Conservation (phyloP, 2,329 filamentous ascomycete genomes). For the Raffaelea albimanens region DNA sequence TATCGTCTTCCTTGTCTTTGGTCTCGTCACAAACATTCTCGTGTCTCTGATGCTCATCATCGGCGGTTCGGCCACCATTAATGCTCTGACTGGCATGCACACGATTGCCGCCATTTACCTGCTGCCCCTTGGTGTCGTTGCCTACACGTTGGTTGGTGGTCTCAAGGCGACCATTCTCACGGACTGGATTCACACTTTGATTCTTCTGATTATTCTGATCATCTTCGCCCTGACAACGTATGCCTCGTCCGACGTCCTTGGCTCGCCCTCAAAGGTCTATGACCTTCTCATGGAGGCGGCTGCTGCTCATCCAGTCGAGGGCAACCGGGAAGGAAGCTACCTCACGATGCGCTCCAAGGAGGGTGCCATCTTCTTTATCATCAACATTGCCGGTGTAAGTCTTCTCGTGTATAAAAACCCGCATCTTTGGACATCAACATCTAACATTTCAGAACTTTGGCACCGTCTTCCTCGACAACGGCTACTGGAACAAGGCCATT, state of each 20-base stretch:
- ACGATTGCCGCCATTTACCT: slow-evolving; percentile 78
- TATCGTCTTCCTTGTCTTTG: slow-evolving; percentile 72
- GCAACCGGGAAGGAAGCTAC: slow-evolving; percentile 74
- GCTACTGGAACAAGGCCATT: slow-evolving; percentile 91
- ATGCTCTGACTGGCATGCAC: slow-evolving; percentile 60
- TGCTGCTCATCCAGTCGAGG: slow-evolving; percentile 60
- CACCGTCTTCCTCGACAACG: slow-evolving; percentile 78
- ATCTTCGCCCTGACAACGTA: slow-evolving; percentile 78
- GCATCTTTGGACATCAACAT: no score
- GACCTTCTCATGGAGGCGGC: slow-evolving; percentile 66
- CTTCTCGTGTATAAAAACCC: no score
- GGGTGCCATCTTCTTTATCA: slow-evolving; percentile 83
- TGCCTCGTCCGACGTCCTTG: slow-evolving; percentile 60
- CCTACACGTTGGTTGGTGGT: slow-evolving; percentile 69
- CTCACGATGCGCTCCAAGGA: slow-evolving; percentile 76
- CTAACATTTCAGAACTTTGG: slow-evolving; percentile 51
- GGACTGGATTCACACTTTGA: slow-evolving; percentile 79
- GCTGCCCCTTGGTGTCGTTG: slow-evolving; percentile 68
- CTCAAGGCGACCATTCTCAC: slow-evolving; percentile 85
- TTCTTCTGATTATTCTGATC: slow-evolving; percentile 75
- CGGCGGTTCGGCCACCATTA: slow-evolving; percentile 69
- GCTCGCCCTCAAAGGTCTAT: slow-evolving; percentile 68
- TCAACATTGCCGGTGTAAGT: slow-evolving; percentile 49
- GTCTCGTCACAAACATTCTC: slow-evolving; percentile 74
- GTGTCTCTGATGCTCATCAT: slow-evolving; percentile 86